A percentile compares a stretch with the other conserved stretches of the same genome.
Evolutionary conservation across 179 eudicot genomes (phyloP).

Genomic region (Silene coronaria): DNA sequence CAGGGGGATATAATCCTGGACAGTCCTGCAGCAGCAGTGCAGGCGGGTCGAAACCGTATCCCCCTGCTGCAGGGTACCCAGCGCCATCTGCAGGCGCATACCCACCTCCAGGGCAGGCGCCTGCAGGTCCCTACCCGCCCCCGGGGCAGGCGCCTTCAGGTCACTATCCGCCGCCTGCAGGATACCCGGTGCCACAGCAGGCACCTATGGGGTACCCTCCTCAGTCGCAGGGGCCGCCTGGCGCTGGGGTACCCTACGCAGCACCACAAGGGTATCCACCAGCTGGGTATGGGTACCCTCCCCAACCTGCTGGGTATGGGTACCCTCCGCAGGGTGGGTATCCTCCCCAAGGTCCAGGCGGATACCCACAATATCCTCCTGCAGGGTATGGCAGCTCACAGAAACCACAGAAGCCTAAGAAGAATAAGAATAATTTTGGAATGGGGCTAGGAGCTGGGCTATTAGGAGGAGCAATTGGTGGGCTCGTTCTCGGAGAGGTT

Average conservation of each 20-base stretch:
- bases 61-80: conserved; percentile 22
- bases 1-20: neutral
- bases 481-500: conserved; percentile 41
- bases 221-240: neutral
- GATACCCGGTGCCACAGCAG: conserved; percentile 13
- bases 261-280: conserved; percentile 17
- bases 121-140: conserved; percentile 8
- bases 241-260: conserved; percentile 10
- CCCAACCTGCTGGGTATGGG: conserved; percentile 7
- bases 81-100: conserved; percentile 5
- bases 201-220: conserved; percentile 23
- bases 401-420: conserved; percentile 31
- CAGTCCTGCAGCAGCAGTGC: conserved; percentile 19
- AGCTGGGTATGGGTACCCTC: conserved; percentile 19
- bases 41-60: neutral
- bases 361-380: conserved; percentile 25
- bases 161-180: conserved; percentile 1
- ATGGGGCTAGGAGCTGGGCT: conserved; percentile 44
- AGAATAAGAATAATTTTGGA: conserved; percentile 25
- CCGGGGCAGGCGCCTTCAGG: conserved; percentile 6
- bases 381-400: conserved; percentile 26
- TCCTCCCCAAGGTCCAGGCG: conserved; percentile 23
- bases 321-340: conserved; percentile 28
- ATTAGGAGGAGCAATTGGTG: conserved; percentile 45
- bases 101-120: conserved; percentile 9